Evolutionary conservation across 352 stramenopile species (phyloP).

Genomic region (Globisporangium sylvaticum): DNA sequence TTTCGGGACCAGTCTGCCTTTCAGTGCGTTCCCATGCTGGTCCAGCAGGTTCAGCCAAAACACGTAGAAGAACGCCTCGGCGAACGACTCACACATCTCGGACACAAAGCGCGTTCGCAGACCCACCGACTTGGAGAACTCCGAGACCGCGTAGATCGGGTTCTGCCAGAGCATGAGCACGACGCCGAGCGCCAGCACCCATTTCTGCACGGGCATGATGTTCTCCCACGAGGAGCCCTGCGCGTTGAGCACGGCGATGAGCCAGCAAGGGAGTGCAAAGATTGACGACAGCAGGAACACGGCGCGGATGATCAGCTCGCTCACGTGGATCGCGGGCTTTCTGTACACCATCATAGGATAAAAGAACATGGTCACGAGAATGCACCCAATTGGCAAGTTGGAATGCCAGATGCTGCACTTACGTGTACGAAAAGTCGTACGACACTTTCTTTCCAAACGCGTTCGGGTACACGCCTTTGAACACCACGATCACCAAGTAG

Average conservation of each 20-base stretch:
- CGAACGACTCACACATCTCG: conserved; percentile 63
- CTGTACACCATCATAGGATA: conserved; percentile 23
- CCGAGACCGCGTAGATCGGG: conserved; percentile 59
- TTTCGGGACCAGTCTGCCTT: conserved; percentile 24
- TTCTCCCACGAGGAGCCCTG: conserved; percentile 43
- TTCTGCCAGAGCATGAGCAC: conserved; percentile 85
- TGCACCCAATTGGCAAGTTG: not conserved
- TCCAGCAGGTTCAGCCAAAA: conserved; percentile 84
- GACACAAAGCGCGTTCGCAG: conserved; percentile 63
- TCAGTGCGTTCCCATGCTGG: conserved; percentile 30
- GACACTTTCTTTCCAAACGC: conserved; percentile 54
- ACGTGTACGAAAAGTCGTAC: conserved; percentile 85
- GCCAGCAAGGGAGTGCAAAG: conserved; percentile 66
- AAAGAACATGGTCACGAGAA: not conserved
- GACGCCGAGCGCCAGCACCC: conserved; percentile 59
- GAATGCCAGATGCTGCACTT: conserved; percentile 18
- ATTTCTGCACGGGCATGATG: conserved; percentile 67
- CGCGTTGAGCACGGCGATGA: conserved; percentile 58
- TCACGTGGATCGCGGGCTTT: conserved; percentile 61
- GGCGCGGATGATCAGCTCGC: conserved; percentile 62
- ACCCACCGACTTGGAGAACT: conserved; percentile 51
- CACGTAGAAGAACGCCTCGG: conserved; percentile 71
- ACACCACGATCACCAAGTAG: conserved; percentile 59
- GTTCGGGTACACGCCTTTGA: conserved; percentile 75
- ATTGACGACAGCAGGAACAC: conserved; percentile 57